phyloP scores from a whole-genome alignment of 2,329 filamentous ascomycete species.

The Colletotrichum tropicale region DNA sequence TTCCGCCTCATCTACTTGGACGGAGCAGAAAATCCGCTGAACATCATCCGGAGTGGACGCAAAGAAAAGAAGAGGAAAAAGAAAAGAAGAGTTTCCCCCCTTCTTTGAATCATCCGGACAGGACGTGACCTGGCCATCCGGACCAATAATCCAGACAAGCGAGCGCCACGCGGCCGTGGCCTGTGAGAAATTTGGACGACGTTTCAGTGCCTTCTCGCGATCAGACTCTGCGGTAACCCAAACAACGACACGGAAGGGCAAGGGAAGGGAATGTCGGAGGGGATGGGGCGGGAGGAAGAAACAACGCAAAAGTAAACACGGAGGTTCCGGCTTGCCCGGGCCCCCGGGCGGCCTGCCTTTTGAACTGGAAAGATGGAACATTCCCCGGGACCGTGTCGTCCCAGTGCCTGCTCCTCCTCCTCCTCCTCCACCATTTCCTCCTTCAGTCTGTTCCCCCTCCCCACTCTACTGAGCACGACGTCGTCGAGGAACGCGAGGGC shows the following conservation, averaged over 20 bases:
- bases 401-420: not conserved
- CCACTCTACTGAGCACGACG: not conserved
- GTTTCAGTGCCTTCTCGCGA: slow-evolving; percentile 6
- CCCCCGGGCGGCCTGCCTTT: not conserved
- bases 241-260: not conserved
- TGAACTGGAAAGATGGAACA: not conserved
- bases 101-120: not conserved
- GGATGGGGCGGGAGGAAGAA: not conserved
- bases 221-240: slow-evolving; percentile 10
- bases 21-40: not conserved
- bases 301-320: not conserved
- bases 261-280: not conserved
- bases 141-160: not conserved
- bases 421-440: not conserved
- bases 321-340: not conserved
- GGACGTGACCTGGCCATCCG: not conserved
- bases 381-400: not conserved
- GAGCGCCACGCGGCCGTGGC: slow-evolving; percentile 3
- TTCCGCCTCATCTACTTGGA: not conserved
- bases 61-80: not conserved
- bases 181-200: slow-evolving; percentile 1
- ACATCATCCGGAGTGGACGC: not conserved
- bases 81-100: not conserved
- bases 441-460: not conserved
- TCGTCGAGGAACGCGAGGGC: not conserved